Percentiles rank a stretch among this genome's conserved stretches.
Conservation (phyloP, 305 asterid species). For the Fraxinus xanthoxyloides region DNA sequence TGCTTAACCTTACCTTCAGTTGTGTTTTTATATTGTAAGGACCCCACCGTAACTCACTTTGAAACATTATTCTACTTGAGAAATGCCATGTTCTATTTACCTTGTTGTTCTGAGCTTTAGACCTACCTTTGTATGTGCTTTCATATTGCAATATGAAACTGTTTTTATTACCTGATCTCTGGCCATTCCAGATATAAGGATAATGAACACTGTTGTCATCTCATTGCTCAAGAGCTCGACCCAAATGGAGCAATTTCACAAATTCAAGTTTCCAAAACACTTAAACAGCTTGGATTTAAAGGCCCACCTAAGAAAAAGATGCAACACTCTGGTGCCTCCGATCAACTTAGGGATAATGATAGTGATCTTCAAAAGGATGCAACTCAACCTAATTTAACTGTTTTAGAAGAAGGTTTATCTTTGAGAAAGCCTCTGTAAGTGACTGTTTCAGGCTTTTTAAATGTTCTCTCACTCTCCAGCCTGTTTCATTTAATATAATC, state of each 20-base stretch:
- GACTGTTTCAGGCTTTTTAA: slow-evolving; percentile 17
- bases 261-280: slow-evolving; percentile 47
- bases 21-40: neutral
- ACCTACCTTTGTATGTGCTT: slow-evolving; percentile 9
- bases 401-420: slow-evolving; percentile 39
- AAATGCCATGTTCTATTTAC: slow-evolving; percentile 1
- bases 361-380: slow-evolving; percentile 25
- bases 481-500: neutral
- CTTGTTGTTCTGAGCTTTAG: slow-evolving; percentile 7
- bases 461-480: neutral
- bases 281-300: slow-evolving; percentile 59
- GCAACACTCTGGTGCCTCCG: slow-evolving; percentile 30
- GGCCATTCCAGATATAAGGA: slow-evolving; percentile 55
- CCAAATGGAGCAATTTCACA: slow-evolving; percentile 50
- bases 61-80: slow-evolving; percentile 6
- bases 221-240: slow-evolving; percentile 65
- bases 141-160: slow-evolving; percentile 20
- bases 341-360: slow-evolving; percentile 28
- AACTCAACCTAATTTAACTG: slow-evolving; percentile 28
- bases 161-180: slow-evolving; percentile 9
- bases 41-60: neutral
- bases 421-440: slow-evolving; percentile 63
- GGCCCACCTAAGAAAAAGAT: slow-evolving; percentile 48
- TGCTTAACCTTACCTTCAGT: slow-evolving; percentile 9
- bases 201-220: slow-evolving; percentile 51